Conservation (phyloP, 1,139 yeast genomes). For the Yueomyces sp. region DNA sequence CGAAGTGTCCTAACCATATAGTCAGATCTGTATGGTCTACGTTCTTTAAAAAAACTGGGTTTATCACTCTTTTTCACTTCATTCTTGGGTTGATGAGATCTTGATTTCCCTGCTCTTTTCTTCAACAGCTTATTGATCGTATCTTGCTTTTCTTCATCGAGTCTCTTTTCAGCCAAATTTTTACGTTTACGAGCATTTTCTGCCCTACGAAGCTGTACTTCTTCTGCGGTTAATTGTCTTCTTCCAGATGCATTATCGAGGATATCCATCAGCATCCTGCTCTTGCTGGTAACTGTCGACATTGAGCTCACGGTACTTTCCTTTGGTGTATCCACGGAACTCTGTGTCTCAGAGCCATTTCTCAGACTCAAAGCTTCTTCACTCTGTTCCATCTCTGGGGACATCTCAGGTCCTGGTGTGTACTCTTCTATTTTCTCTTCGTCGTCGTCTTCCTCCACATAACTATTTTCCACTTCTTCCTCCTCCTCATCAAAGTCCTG, state of each 20-base stretch:
- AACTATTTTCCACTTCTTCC: slow-evolving; percentile 1
- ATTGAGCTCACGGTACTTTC: slow-evolving; percentile 5
- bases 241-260: slow-evolving; percentile 15
- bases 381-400: slow-evolving; percentile 12
- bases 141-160: slow-evolving; percentile 88
- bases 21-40: slow-evolving; percentile 15
- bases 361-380: slow-evolving; percentile 13
- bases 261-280: slow-evolving; percentile 14
- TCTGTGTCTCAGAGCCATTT: slow-evolving; percentile 6
- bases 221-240: slow-evolving; percentile 58
- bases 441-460: slow-evolving; percentile 7
- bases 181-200: slow-evolving; percentile 84
- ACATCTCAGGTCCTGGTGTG: slow-evolving; percentile 10
- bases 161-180: slow-evolving; percentile 67
- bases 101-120: slow-evolving; percentile 63
- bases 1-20: slow-evolving; percentile 13
- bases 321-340: slow-evolving; percentile 11
- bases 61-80: slow-evolving; percentile 26
- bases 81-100: slow-evolving; percentile 30
- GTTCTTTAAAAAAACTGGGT: slow-evolving; percentile 23
- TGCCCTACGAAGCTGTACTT: slow-evolving; percentile 65
- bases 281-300: slow-evolving; percentile 2
- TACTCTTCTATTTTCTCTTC: slow-evolving; percentile 12
- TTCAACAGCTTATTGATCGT: slow-evolving; percentile 76
- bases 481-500: slow-evolving; percentile 3